phyloP scores from a whole-genome alignment of 495 filamentous ascomycete species.

The Talaromyces trachyspermus region DNA sequence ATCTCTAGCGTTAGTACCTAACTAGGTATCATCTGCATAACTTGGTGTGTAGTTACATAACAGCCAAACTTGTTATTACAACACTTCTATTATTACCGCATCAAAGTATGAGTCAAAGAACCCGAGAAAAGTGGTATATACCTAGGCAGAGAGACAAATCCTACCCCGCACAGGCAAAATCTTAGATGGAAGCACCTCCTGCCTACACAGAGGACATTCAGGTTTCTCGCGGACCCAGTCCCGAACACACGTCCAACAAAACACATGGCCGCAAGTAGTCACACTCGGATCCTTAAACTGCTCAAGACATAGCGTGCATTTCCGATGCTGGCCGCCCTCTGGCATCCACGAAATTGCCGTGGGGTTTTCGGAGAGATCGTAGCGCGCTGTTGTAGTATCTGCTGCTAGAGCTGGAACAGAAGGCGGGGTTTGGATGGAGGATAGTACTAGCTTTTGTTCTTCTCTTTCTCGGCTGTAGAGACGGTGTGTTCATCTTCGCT shows the following conservation, averaged over 20 bases:
- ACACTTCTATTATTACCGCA: too few species aligned
- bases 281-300: constrained; percentile 86
- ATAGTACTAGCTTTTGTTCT: constrained; percentile 17
- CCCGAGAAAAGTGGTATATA: too few species aligned
- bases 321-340: constrained; percentile 68
- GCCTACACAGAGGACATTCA: constrained; percentile 90
- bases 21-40: not conserved
- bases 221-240: constrained; percentile 96
- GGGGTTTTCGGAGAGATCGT: constrained; percentile 48
- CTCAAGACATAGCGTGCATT: constrained; percentile 92
- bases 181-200: constrained; percentile 76
- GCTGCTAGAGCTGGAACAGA: constrained; percentile 40
- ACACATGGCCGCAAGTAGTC: constrained; percentile 92
- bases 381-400: constrained; percentile 43
- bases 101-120: too few species aligned
- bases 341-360: constrained; percentile 73
- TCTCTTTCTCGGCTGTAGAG: not conserved
- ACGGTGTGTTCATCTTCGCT: constrained; percentile 9
- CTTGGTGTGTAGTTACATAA: not conserved
- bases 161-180: constrained; percentile 74
- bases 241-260: constrained; percentile 91
- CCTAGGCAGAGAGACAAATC: too few species aligned
- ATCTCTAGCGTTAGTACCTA: not conserved
- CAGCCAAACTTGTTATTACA: not conserved
- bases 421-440: constrained; percentile 34